Evolutionary conservation across 768 basidiomycete species (phyloP).

Genomic region (Psilocybe sp.): DNA sequence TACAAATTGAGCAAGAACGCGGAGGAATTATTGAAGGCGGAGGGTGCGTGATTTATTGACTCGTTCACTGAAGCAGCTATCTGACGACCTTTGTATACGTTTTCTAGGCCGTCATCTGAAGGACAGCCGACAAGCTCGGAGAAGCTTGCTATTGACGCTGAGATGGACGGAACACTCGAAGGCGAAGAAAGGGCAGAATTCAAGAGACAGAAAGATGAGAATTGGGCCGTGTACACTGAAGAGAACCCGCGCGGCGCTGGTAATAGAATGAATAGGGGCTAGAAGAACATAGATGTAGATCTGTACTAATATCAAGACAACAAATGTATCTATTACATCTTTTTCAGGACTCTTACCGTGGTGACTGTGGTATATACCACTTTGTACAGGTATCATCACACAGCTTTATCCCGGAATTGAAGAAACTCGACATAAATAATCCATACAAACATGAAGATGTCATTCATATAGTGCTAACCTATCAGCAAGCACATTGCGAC

Average conservation of each 20-base stretch:
- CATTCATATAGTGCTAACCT: slow-evolving; percentile 3
- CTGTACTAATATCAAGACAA: not conserved
- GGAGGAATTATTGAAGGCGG: slow-evolving; percentile 88
- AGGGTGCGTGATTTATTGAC: slow-evolving; percentile 53
- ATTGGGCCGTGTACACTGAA: slow-evolving; percentile 89
- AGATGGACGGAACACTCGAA: slow-evolving; percentile 75
- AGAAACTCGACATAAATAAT: slow-evolving; percentile 12
- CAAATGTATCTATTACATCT: not conserved
- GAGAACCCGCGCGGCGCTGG: slow-evolving; percentile 87
- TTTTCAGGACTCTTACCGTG: not conserved
- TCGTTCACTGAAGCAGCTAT: not conserved
- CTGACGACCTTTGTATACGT: slow-evolving; percentile 7
- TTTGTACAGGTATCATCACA: not conserved
- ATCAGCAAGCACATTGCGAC: slow-evolving; percentile 80
- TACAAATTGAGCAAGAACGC: slow-evolving; percentile 77
- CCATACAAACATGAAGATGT: slow-evolving; percentile 17
- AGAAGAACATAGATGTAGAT: slow-evolving; percentile 6
- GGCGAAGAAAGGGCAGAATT: slow-evolving; percentile 72
- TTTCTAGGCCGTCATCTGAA: slow-evolving; percentile 61
- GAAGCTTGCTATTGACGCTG: slow-evolving; percentile 73
- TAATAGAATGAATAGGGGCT: slow-evolving; percentile 95
- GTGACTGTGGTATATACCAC: not conserved
- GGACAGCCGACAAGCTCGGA: slow-evolving; percentile 70
- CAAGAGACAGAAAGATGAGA: slow-evolving; percentile 82
- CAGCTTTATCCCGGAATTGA: not conserved